Evolutionary conservation across 2,329 filamentous ascomycete species (phyloP).

Genomic region (Fusarium liriodendri): DNA sequence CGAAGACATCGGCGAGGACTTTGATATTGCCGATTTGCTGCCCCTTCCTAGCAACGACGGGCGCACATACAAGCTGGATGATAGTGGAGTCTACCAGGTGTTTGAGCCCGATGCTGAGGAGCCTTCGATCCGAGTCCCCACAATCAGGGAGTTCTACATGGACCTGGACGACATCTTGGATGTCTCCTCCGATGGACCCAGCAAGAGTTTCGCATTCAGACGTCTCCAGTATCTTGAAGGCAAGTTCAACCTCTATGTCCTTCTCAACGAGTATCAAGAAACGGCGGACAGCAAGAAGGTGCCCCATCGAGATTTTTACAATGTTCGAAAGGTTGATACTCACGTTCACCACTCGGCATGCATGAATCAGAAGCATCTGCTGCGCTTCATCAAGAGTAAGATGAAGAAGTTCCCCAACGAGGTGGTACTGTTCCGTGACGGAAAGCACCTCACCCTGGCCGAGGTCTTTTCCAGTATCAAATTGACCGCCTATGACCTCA

Average conservation of each 20-base stretch:
- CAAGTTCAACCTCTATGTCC: constrained; percentile 93
- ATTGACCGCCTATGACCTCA: constrained; percentile 94
- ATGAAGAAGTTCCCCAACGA: constrained; percentile 99
- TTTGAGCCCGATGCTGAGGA: constrained; percentile 76
- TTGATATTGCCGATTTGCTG: constrained; percentile 80
- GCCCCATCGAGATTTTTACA: constrained; percentile 98
- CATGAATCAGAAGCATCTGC: constrained; percentile 99
- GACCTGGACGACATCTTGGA: constrained; percentile 88
- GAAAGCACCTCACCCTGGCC: constrained; percentile 87
- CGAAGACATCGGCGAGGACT: constrained; percentile 91
- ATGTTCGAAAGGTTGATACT: constrained; percentile 97
- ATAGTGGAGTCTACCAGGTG: constrained; percentile 90
- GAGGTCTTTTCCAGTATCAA: constrained; percentile 99
- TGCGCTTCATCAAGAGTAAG: constrained; percentile 99
- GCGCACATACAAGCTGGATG: constrained; percentile 83
- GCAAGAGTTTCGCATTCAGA: constrained; percentile 96
- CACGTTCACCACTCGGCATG: constrained; percentile 99
- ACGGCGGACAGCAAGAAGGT: constrained; percentile 98
- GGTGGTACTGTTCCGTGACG: constrained; percentile 91
- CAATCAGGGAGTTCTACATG: constrained; percentile 94
- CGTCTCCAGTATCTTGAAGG: constrained; percentile 95
- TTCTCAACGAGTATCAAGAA: constrained; percentile 97
- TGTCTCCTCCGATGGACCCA: constrained; percentile 94
- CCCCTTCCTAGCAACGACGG: constrained; percentile 78
- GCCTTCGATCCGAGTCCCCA: constrained; percentile 87